Conservation (phyloP, 106 monocot species). For the Dendrobium huoshanense region DNA sequence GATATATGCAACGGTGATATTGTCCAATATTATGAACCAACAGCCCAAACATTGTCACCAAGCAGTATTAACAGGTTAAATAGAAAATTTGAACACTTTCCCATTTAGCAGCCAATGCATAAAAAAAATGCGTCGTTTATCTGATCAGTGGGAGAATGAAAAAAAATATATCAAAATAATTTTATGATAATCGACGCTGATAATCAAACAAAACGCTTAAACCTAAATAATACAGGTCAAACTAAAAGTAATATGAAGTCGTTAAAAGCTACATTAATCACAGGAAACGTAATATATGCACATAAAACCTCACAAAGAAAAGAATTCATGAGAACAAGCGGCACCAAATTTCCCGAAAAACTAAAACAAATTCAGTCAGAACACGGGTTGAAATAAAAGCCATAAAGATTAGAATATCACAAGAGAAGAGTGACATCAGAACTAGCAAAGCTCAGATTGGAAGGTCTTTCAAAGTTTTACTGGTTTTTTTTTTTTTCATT, state of each 20-base stretch:
- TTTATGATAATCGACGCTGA: not conserved
- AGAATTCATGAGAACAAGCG: not conserved
- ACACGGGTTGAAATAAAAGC: not conserved
- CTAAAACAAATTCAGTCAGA: not conserved
- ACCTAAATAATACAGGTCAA: not conserved
- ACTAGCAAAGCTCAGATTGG: not conserved
- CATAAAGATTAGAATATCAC: not conserved
- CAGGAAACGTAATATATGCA: not conserved
- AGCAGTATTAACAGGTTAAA: not conserved
- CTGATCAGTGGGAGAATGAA: not conserved
- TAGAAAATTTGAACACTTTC: not conserved
- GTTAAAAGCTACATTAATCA: not conserved
- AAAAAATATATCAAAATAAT: not conserved
- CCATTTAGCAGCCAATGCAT: not conserved
- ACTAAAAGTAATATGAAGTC: not conserved
- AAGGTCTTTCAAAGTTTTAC: not conserved
- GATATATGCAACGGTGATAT: not conserved
- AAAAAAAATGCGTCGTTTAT: not conserved
- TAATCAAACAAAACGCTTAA: not conserved
- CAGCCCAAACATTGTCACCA: not conserved
- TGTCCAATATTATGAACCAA: not conserved
- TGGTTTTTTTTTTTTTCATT: not conserved
- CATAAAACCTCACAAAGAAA: not conserved
- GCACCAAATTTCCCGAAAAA: not conserved
- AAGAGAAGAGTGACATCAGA: not conserved